Evolutionary conservation across 1,284 basidiomycete genomes (phyloP).

Genomic region (Anthracocystis walkeri): DNA sequence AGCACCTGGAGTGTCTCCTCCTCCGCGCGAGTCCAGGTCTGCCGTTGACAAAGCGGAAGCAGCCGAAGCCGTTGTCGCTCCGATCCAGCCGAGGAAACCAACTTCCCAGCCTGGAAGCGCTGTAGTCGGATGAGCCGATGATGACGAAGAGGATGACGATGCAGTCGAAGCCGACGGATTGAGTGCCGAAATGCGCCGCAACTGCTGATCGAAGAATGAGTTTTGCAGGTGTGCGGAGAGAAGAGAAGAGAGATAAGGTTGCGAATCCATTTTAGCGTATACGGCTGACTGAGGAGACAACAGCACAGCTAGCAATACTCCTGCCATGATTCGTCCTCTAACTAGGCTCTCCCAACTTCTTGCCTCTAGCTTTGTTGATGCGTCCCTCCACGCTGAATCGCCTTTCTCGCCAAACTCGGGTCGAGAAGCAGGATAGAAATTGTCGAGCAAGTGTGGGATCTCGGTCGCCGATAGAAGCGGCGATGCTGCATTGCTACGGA

Average conservation of each 20-base stretch:
- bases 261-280: slow-evolving; percentile 17
- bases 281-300: slow-evolving; percentile 37
- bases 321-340: slow-evolving; percentile 45
- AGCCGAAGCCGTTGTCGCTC: slow-evolving; percentile 36
- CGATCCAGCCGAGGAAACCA: slow-evolving; percentile 49
- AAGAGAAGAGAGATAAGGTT: slow-evolving; percentile 37
- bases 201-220: slow-evolving; percentile 44
- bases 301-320: slow-evolving; percentile 35
- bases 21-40: slow-evolving; percentile 37
- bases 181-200: slow-evolving; percentile 45
- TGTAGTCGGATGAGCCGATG: slow-evolving; percentile 40
- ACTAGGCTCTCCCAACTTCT: slow-evolving; percentile 45
- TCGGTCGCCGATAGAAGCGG: slow-evolving; percentile 36
- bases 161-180: slow-evolving; percentile 29
- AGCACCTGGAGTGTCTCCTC: slow-evolving; percentile 48
- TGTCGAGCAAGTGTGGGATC: slow-evolving; percentile 53
- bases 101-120: slow-evolving; percentile 53
- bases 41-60: slow-evolving; percentile 25
- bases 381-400: slow-evolving; percentile 12
- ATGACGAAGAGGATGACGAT: slow-evolving; percentile 8
- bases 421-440: slow-evolving; percentile 42
- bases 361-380: slow-evolving; percentile 32
- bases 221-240: slow-evolving; percentile 34
- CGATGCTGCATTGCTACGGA: slow-evolving; percentile 16
- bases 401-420: slow-evolving; percentile 48